A percentile compares a stretch with the other conserved stretches of the same genome.
phyloP scores from a whole-genome alignment of 768 basidiomycete genomes.

The Lentinula sp. region DNA sequence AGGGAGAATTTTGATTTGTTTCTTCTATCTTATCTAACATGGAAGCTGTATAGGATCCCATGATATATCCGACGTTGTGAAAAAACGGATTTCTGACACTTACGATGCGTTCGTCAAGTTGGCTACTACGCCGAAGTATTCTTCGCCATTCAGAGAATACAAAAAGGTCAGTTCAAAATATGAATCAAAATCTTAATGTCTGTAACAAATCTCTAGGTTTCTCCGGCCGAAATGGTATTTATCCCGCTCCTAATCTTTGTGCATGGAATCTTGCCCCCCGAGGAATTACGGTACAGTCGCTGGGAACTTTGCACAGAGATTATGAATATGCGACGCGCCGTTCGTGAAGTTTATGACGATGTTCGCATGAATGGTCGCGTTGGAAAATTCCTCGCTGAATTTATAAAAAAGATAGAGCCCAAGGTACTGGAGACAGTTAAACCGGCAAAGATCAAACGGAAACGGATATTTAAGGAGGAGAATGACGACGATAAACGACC shows the following conservation, averaged over 20 bases:
- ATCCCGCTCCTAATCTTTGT: conserved; percentile 3
- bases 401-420: background rate
- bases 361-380: conserved; percentile 3
- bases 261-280: background rate
- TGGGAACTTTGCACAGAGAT: background rate
- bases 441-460: background rate
- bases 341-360: background rate
- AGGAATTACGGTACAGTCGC: background rate
- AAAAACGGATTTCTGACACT: background rate
- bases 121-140: background rate
- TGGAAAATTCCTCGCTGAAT: background rate
- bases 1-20: too few species aligned
- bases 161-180: background rate
- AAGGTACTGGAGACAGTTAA: background rate
- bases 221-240: conserved; percentile 3
- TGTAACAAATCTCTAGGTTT: background rate
- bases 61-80: background rate
- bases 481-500: background rate
- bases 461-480: background rate
- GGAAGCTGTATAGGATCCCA: background rate
- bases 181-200: too few species aligned
- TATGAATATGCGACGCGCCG: background rate
- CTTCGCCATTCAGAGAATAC: background rate
- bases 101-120: background rate
- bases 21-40: background rate